Evolutionary conservation across 768 basidiomycete species (phyloP).

Genomic region (Mycena leptocephala): DNA sequence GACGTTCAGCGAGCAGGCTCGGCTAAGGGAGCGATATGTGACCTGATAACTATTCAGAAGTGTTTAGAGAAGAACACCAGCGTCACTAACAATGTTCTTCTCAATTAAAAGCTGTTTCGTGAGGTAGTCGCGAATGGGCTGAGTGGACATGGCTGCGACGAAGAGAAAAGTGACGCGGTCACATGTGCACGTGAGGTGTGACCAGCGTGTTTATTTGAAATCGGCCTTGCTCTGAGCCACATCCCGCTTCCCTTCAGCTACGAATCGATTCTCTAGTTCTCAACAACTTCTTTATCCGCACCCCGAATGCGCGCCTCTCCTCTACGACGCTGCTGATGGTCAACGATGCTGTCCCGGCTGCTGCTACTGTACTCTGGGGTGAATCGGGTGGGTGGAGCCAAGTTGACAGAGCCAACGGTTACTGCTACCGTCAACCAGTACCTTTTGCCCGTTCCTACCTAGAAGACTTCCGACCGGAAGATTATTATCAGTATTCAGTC

Average conservation of each 20-base stretch:
- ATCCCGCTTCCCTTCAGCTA: background rate
- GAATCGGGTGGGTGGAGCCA: slow-evolving; percentile 28
- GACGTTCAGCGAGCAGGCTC: slow-evolving; percentile 80
- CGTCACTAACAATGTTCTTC: slow-evolving; percentile 60
- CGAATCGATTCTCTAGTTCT: slow-evolving; percentile 21
- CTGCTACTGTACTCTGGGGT: slow-evolving; percentile 34
- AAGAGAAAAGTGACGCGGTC: background rate
- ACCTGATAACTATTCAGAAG: slow-evolving; percentile 63
- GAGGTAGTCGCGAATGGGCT: slow-evolving; percentile 62
- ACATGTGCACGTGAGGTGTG: too few relatives aligned
- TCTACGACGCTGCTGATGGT: slow-evolving; percentile 27
- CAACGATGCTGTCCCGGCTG: slow-evolving; percentile 37
- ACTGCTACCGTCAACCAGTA: slow-evolving; percentile 32
- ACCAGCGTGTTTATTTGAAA: too few relatives aligned
- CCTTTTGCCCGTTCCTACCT: background rate
- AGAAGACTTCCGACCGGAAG: too few relatives aligned
- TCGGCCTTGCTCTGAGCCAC: too few relatives aligned
- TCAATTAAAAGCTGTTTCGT: slow-evolving; percentile 69
- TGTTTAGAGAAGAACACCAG: background rate
- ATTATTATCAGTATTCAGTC: too few relatives aligned
- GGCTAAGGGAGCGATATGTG: slow-evolving; percentile 85
- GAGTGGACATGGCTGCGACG: slow-evolving; percentile 55
- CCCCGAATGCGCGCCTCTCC: slow-evolving; percentile 28
- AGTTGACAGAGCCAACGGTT: slow-evolving; percentile 39
- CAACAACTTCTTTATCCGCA: slow-evolving; percentile 37